Conservation (phyloP, 1,139 yeast genomes). For the Yamadazyma oceani region DNA sequence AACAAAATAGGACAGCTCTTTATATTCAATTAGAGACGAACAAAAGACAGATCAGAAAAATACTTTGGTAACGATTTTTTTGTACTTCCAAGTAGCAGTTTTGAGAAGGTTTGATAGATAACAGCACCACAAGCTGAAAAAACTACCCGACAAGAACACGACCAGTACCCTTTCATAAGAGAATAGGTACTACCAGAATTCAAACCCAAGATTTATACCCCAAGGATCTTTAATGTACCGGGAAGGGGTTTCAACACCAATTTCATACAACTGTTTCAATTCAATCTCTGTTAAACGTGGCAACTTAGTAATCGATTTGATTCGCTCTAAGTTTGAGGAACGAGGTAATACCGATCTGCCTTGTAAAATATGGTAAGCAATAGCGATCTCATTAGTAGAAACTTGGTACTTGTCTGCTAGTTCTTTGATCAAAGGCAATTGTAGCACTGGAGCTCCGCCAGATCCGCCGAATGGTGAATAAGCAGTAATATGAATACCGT, state of each 20-base stretch:
- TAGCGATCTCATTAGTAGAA: constrained; percentile 30
- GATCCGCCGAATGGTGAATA: constrained; percentile 42
- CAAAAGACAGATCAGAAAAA: too few species aligned
- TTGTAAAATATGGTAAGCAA: constrained; percentile 35
- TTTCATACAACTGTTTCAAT: constrained; percentile 33
- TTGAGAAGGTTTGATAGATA: too few species aligned
- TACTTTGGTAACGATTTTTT: too few species aligned
- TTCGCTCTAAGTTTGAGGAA: constrained; percentile 36
- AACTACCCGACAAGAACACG: too few species aligned
- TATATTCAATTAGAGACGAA: too few species aligned
- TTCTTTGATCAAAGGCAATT: constrained; percentile 27
- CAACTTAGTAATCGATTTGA: constrained; percentile 26
- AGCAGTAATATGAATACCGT: constrained; percentile 29
- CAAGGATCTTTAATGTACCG: constrained; percentile 20
- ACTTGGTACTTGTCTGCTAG: constrained; percentile 34
- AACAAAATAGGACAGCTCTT: too few species aligned
- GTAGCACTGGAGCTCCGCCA: constrained; percentile 35
- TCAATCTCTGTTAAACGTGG: constrained; percentile 45
- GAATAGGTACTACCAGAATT: too few species aligned
- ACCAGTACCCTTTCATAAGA: too few species aligned
- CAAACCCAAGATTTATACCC: not conserved
- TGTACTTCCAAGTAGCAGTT: too few species aligned
- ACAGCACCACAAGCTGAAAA: too few species aligned
- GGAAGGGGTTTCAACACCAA: constrained; percentile 43
- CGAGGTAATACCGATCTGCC: constrained; percentile 35